Evolutionary conservation across 2,329 filamentous ascomycete species (phyloP).

Genomic region (Aspergillus aculeatinus): DNA sequence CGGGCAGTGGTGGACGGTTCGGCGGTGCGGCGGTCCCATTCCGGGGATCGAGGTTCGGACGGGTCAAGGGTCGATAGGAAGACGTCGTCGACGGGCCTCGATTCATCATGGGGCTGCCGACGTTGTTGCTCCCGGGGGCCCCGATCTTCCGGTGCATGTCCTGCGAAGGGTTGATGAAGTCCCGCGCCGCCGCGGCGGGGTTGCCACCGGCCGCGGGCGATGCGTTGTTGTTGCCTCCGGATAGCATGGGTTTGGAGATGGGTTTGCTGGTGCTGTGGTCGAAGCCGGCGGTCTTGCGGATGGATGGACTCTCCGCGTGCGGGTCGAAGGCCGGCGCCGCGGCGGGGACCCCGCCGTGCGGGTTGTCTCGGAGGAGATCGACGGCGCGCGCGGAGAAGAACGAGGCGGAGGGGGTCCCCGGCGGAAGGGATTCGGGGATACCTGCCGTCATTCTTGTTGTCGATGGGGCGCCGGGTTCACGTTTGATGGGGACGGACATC

Average conservation of each 20-base stretch:
- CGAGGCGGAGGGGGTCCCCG: constrained; percentile 50
- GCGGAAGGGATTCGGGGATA: constrained; percentile 27
- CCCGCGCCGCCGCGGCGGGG: constrained; percentile 21
- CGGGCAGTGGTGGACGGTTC: constrained; percentile 15
- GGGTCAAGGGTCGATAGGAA: constrained; percentile 47
- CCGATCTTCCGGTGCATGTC: constrained; percentile 39
- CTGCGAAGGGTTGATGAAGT: constrained; percentile 37
- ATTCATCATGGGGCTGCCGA: constrained; percentile 33
- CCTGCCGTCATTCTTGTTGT: constrained; percentile 11
- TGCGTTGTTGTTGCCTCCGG: constrained; percentile 11
- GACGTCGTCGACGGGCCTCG: constrained; percentile 38
- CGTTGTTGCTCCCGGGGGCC: constrained; percentile 28
- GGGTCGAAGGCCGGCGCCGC: constrained; percentile 66
- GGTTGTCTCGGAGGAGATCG: constrained; percentile 55
- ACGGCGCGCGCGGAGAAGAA: constrained; percentile 73
- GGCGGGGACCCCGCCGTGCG: constrained; percentile 39
- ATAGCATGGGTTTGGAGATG: constrained; percentile 53
- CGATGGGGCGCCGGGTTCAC: constrained; percentile 18
- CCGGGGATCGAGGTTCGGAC: constrained; percentile 37
- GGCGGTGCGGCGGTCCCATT: constrained; percentile 18
- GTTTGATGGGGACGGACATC: constrained; percentile 24
- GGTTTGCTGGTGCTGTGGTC: constrained; percentile 78
- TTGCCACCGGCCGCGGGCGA: constrained; percentile 32
- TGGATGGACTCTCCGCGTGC: constrained; percentile 75
- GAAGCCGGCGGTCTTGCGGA: constrained; percentile 83